Conservation (phyloP, 73 alveolate species). For the Tetrahymena borealis region DNA sequence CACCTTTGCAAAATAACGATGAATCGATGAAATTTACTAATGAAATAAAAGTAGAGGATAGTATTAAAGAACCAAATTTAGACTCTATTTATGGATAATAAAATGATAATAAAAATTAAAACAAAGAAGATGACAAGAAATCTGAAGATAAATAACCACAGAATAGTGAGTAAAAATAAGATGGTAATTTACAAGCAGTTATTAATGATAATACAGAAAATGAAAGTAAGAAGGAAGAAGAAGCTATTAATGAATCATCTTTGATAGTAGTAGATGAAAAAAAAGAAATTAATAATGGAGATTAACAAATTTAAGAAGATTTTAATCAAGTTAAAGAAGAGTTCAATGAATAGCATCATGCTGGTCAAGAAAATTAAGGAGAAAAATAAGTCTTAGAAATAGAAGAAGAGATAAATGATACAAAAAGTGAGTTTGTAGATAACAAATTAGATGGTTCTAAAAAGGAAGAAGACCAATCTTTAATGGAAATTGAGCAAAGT, state of each 20-base stretch:
- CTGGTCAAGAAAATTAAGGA: not conserved
- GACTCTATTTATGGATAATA: too few relatives aligned
- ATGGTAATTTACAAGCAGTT: not conserved
- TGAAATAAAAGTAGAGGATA: not conserved
- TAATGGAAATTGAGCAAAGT: not conserved
- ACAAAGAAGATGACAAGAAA: not conserved
- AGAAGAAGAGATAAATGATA: not conserved
- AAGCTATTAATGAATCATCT: not conserved
- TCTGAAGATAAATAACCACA: not conserved
- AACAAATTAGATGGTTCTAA: not conserved
- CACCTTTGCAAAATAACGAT: not conserved
- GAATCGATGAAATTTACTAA: not conserved
- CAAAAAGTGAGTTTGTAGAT: not conserved
- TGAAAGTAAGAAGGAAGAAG: not conserved
- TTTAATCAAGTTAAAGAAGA: not conserved
- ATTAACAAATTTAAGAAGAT: too few relatives aligned
- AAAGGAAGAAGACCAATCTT: not conserved
- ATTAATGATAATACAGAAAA: not conserved
- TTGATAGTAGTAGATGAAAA: too few relatives aligned
- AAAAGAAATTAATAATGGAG: too few relatives aligned
- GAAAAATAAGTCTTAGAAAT: not conserved
- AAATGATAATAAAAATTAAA: not conserved
- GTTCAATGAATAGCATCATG: not conserved
- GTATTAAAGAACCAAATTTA: not conserved
- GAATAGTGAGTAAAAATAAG: not conserved